Conservation (phyloP, 306 rosid species). For the Styphnolobium japonicum region DNA sequence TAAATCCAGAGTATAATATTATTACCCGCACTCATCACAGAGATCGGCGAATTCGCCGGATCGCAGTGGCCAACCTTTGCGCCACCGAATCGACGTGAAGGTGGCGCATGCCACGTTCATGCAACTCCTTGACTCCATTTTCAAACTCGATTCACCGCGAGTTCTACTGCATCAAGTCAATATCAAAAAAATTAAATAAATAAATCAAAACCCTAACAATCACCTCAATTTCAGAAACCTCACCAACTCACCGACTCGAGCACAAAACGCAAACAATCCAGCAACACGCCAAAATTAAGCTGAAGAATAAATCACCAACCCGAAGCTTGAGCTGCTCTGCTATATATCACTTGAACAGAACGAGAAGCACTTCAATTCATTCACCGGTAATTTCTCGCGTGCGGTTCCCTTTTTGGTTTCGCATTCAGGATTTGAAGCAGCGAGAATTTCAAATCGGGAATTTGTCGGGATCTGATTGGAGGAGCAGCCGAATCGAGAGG, state of each 20-base stretch:
- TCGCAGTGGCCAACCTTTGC: constrained; percentile 92
- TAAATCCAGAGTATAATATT: constrained; percentile 3
- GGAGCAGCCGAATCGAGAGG: not conserved
- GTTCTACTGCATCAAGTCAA: constrained; percentile 15
- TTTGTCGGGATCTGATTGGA: not conserved
- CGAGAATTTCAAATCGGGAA: constrained; percentile 12
- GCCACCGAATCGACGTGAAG: constrained; percentile 69
- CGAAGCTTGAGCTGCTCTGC: not conserved
- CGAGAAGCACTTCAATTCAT: constrained; percentile 3
- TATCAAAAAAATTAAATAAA: constrained; percentile 10
- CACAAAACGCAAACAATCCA: not conserved
- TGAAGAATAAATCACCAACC: constrained; percentile 9
- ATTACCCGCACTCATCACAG: constrained; percentile 93
- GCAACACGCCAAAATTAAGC: constrained; percentile 15
- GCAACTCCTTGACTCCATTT: constrained; percentile 78
- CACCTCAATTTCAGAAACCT: not conserved
- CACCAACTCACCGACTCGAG: constrained; percentile 8
- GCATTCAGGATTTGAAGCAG: constrained; percentile 8
- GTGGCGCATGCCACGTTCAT: constrained; percentile 71
- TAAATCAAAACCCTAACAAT: constrained; percentile 42
- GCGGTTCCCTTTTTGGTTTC: too few relatives aligned
- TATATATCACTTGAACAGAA: not conserved
- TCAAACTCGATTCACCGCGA: constrained; percentile 42
- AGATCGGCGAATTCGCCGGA: constrained; percentile 89
- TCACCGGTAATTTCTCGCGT: not conserved